Evolutionary conservation across 306 rosid genomes (phyloP), one percentile per base, ranked within the genome.

Genomic region (Phaseolus lunatus): DNA sequence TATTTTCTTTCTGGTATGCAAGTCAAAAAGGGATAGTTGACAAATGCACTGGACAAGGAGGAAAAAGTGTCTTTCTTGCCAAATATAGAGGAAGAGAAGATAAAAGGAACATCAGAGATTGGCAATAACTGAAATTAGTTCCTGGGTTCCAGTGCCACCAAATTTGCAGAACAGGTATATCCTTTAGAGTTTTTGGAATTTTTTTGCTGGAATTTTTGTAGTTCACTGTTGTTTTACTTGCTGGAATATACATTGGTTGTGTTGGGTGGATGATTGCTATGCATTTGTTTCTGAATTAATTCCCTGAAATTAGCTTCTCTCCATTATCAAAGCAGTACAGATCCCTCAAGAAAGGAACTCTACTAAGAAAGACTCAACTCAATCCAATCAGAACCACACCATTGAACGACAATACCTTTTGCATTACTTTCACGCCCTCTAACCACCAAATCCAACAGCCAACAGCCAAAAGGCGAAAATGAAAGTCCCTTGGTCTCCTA

Each of bases 251-350:
- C n/a, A 16, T 67, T 67, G 45, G 58, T 67, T 24, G 14, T 37
- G 68, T 26, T 54, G 56, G 65, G 44, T 67, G 44, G 29, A 56
- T 53, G 67, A 67, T 52, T 66, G 56, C 5, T 9, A 37, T 63
- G 9, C 50, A 54, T 39, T 70, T 54, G 13, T 43, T 44, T 67
- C 67, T 67, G 81, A 77, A 77, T 12, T 48, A 37, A n/a, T 72
- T 72, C 23, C 52, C 24, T 54, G 39, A 13, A 72, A 37, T 54
- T 53, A 5, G 11, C 14, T 11, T 7, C 49, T 11, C 22, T 11
- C 20, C 39, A 52, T 52, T 48, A 71, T 71, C 18, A 18, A 50
- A 70, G 9, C 44, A 63, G 7, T 4, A 22, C 39, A 35, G 7
- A 27, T 35, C 47, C 66, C 56, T 53, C 35, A 31, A 53, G 48